phyloP scores from a whole-genome alignment of 305 asterid genomes.

The Rubia peregrina region DNA sequence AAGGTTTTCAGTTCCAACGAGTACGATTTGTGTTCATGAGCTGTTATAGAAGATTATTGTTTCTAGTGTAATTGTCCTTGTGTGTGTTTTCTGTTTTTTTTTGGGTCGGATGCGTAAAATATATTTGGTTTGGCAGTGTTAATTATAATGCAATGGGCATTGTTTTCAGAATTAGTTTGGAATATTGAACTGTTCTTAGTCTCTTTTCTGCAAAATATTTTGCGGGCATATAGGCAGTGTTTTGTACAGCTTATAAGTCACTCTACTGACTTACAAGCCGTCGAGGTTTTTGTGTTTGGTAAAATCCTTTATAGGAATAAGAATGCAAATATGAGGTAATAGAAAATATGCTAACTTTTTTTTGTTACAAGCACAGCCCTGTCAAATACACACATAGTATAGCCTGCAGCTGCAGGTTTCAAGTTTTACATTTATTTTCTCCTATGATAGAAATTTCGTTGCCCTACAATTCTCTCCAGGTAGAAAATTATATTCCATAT shows the following conservation, averaged over 20 bases:
- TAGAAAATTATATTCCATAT: neutral
- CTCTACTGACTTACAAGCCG: neutral
- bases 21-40: neutral
- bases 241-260: neutral
- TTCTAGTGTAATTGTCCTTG: neutral
- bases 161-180: neutral
- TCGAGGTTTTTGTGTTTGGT: neutral
- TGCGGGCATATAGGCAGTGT: neutral
- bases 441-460: neutral
- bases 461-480: neutral
- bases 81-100: neutral
- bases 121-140: neutral
- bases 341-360: neutral
- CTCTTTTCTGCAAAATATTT: neutral
- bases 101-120: neutral
- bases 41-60: neutral
- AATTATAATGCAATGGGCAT: neutral
- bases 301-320: too few species aligned
- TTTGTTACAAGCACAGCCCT: neutral
- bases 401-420: neutral
- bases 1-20: too few species aligned
- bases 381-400: neutral
- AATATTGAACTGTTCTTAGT: neutral
- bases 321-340: too few species aligned
- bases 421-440: neutral